A percentile compares a stretch with the other conserved stretches of the same genome.
Evolutionary conservation across 2,329 filamentous ascomycete species (phyloP).

Genomic region (Pseudocercospora macadamiae): DNA sequence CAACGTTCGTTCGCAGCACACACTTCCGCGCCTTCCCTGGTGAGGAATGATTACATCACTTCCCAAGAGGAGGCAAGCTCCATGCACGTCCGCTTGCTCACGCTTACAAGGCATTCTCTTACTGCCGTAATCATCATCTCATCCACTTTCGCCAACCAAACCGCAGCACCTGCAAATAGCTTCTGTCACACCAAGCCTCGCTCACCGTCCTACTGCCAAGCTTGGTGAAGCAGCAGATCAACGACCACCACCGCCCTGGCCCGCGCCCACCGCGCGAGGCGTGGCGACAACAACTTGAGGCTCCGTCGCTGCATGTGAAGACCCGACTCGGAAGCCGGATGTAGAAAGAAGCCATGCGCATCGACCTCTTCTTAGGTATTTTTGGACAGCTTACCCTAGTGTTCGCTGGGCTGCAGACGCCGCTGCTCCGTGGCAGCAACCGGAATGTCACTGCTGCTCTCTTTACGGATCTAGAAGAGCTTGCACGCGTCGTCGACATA

Average conservation of each 20-base stretch:
- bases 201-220: neutral
- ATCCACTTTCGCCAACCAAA: neutral
- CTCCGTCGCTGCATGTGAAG: neutral
- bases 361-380: conserved; percentile 18
- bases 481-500: conserved; percentile 91
- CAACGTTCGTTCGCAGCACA: neutral
- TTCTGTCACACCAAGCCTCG: neutral
- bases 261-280: too few relatives aligned
- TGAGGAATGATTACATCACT: neutral
- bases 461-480: conserved; percentile 81
- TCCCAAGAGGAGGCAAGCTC: too few relatives aligned
- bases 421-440: conserved; percentile 37
- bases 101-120: neutral
- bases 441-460: conserved; percentile 61
- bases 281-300: too few relatives aligned
- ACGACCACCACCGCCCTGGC: too few relatives aligned
- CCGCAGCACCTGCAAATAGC: neutral
- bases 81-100: neutral
- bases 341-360: conserved; percentile 6
- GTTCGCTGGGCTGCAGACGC: conserved; percentile 34
- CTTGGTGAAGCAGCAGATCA: too few relatives aligned
- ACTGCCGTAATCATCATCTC: neutral
- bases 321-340: neutral
- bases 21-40: neutral
- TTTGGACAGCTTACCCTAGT: conserved; percentile 28